phyloP scores from a whole-genome alignment of 129 eudicot genomes.

The Helianthus annuus region DNA sequence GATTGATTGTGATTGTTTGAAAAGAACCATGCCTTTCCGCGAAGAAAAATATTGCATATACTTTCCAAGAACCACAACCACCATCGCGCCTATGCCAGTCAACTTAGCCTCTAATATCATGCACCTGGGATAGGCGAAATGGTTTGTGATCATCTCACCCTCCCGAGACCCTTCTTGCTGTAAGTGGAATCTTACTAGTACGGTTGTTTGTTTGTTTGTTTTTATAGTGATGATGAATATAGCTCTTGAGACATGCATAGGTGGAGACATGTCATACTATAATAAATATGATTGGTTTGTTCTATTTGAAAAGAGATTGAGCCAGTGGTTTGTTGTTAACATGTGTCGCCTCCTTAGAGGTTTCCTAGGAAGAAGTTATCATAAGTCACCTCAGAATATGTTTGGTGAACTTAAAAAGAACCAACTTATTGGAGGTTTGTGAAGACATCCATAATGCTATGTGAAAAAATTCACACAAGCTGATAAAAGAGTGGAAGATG shows the following conservation, averaged over 20 bases:
- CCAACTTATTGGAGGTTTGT: constrained; percentile 17
- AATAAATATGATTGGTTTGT: constrained; percentile 3
- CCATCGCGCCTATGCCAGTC: background rate
- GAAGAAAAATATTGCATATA: constrained; percentile 35
- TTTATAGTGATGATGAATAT: too few relatives aligned
- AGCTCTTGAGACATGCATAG: background rate
- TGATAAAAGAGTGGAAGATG: constrained; percentile 17
- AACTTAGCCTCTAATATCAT: background rate
- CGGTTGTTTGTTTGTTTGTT: too few relatives aligned
- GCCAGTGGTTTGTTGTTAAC: background rate
- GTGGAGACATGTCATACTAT: background rate
- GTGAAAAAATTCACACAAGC: constrained; percentile 9
- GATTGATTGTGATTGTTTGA: constrained; percentile 40
- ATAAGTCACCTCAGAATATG: constrained; percentile 11
- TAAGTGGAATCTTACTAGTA: too few relatives aligned
- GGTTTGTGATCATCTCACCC: too few relatives aligned
- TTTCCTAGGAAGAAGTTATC: background rate
- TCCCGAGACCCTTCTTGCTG: too few relatives aligned
- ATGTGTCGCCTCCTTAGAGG: constrained; percentile 18
- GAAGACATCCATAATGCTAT: constrained; percentile 26
- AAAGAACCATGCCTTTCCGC: constrained; percentile 36
- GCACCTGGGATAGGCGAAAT: too few relatives aligned
- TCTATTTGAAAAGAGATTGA: background rate
- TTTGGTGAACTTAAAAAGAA: constrained; percentile 30
- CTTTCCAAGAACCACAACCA: constrained; percentile 28